Percentiles rank a stretch among this genome's conserved stretches.
phyloP scores from a whole-genome alignment of 1,284 basidiomycete genomes.

The Macrocystidia cucumis region DNA sequence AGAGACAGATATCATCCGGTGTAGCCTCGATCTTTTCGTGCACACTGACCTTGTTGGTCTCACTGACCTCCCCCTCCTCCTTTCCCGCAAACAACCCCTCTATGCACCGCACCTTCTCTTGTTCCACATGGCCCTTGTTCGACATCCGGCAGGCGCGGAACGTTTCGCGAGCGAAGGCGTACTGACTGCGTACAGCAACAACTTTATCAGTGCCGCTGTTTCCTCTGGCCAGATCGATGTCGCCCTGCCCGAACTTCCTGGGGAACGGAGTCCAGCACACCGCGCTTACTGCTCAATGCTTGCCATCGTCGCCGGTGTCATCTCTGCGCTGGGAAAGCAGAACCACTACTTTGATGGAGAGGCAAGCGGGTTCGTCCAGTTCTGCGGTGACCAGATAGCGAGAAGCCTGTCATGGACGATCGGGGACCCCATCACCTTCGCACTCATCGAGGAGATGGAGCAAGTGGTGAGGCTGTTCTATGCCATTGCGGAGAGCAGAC shows the following conservation, averaged over 20 bases:
- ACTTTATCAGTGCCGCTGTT: constrained; percentile 68
- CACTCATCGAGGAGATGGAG: constrained; percentile 76
- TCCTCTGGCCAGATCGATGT: constrained; percentile 72
- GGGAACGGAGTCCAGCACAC: constrained; percentile 73
- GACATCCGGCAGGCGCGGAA: constrained; percentile 72
- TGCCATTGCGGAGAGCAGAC: constrained; percentile 53
- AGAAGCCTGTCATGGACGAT: constrained; percentile 76
- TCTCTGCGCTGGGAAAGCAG: constrained; percentile 58
- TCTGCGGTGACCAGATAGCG: constrained; percentile 78
- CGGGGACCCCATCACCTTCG: constrained; percentile 62
- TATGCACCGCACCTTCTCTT: constrained; percentile 72
- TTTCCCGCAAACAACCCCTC: constrained; percentile 53
- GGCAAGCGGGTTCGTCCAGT: constrained; percentile 78
- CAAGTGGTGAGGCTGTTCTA: constrained; percentile 72
- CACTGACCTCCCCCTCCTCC: constrained; percentile 53
- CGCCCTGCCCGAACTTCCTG: constrained; percentile 57
- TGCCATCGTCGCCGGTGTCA: constrained; percentile 69
- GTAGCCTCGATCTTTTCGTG: constrained; percentile 70
- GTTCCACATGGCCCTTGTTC: constrained; percentile 84
- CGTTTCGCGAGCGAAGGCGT: constrained; percentile 80
- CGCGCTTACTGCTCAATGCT: constrained; percentile 82
- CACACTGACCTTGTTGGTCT: constrained; percentile 65
- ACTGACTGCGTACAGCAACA: constrained; percentile 78
- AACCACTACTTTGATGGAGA: constrained; percentile 85
- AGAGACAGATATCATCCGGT: constrained; percentile 73